Evolutionary conservation across 768 basidiomycete species (phyloP), one percentile per base, ranked within the genome.

Genomic region (Lyophyllum shimeji): DNA sequence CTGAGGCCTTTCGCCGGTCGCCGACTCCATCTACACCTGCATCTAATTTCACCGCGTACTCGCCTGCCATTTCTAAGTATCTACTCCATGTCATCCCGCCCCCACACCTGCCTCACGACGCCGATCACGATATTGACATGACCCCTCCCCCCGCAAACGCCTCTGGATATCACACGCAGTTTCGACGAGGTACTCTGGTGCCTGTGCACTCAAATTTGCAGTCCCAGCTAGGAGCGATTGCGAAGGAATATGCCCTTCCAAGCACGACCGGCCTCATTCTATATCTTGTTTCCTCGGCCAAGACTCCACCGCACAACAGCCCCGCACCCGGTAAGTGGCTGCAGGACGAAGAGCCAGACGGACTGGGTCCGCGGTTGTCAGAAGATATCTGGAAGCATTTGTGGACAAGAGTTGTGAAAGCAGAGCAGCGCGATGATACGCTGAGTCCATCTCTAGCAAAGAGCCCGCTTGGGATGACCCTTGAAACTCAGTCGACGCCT

Each of bases 161-260:
- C 1, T 86, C 87, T 6, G 87, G 88, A n/a, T 90, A 90, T 62
- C 87, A 91, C 59, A 77, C 82, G 17, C 87, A 89, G 48, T 91
- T 92, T 65, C 82, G 83, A 13, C 83, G 95, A 24, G 95, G 95
- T 7, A 86, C 85, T n/a, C 78, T 98, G 12, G 82, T 98, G 3
- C 89, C 95, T 0, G 78, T 98, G 0, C 84, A 95, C 66, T 78
- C 94, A 5, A 92, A 88, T 0, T 74, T 98, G 1, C 87, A 92
- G 40, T 81, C 86, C 0, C 95, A 97, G 67, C 74, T 97, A 9
- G 77, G 78, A 20, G 90, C 93, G 7, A 97, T 98, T 50, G 94
- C 95, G 13, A 87, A 87, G 70, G 95, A 98, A 71, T 98, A 95
- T 65, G 90, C 91, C 2, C 76, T 98, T 17, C 95, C 95, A 1